Evolutionary conservation across 805 yeast genomes (phyloP).

Genomic region (Starmera caribaea): DNA sequence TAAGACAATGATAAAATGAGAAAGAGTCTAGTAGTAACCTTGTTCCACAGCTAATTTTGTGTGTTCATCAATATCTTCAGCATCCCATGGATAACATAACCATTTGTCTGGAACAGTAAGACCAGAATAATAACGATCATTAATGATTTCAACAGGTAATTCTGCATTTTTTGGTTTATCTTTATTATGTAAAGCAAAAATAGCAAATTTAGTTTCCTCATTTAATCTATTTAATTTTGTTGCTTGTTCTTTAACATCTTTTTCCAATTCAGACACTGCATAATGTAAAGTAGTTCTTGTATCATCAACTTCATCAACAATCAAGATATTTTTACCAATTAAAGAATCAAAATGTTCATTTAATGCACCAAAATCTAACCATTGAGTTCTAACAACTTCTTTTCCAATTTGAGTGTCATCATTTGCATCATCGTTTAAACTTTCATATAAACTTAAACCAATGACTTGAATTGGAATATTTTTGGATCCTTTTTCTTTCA

Average conservation of each 20-base stretch:
- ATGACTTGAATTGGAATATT: conserved; percentile 66
- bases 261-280: conserved; percentile 65
- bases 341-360: conserved; percentile 62
- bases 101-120: conserved; percentile 67
- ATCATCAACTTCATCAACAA: conserved; percentile 89
- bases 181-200: conserved; percentile 81
- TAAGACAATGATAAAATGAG: background rate
- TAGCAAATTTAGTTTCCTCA: conserved; percentile 57
- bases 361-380: conserved; percentile 77
- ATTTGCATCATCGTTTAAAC: conserved; percentile 31
- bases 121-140: conserved; percentile 61
- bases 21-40: conserved; percentile 39
- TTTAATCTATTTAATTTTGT: conserved; percentile 44
- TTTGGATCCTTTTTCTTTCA: conserved; percentile 47
- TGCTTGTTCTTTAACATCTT: conserved; percentile 50
- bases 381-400: conserved; percentile 81
- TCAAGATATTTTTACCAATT: conserved; percentile 71
- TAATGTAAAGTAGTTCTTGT: conserved; percentile 85
- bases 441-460: conserved; percentile 56
- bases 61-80: conserved; percentile 70
- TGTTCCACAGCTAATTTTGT: conserved; percentile 55
- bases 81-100: conserved; percentile 92
- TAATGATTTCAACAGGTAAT: conserved; percentile 52
- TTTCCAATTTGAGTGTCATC: conserved; percentile 49
- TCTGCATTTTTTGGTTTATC: conserved; percentile 73